Conservation (phyloP, 164 flowering plant species). For the Chloranthus sessilifolius region DNA sequence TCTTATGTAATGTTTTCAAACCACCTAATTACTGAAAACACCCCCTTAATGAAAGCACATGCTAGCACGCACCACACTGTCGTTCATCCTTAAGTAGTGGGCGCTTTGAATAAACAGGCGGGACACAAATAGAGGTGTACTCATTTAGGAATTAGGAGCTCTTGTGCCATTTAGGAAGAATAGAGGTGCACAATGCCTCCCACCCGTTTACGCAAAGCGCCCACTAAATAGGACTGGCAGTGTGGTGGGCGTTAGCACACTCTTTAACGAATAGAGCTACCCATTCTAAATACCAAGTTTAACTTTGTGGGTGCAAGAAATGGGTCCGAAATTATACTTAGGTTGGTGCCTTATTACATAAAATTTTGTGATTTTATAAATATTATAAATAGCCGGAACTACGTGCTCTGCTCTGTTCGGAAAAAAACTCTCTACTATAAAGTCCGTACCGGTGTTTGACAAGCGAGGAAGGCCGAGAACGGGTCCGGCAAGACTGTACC, state of each 20-base stretch:
- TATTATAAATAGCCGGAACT: no score
- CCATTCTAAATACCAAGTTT: no score
- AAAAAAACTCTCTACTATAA: no score
- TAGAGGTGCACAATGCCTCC: no score
- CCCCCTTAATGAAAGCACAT: background rate
- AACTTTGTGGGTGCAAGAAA: no score
- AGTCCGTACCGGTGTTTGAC: slow-evolving; percentile 51
- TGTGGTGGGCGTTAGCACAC: background rate
- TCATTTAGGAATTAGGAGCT: background rate
- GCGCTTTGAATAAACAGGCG: background rate
- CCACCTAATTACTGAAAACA: background rate
- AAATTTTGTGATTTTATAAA: background rate
- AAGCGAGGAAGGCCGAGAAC: slow-evolving; percentile 47
- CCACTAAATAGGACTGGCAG: no score
- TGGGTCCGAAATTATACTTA: background rate
- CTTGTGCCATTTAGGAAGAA: no score
- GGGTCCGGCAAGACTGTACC: slow-evolving; percentile 40
- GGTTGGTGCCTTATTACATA: background rate
- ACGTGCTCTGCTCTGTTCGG: no score
- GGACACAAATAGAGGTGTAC: background rate
- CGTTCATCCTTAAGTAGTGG: no score
- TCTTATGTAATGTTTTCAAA: background rate
- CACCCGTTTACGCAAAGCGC: no score
- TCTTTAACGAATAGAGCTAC: no score
- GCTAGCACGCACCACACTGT: background rate